These are phyloP conservation scores for Macrolepiota albuminosa DNA, from an alignment of 768 basidiomycete species.

Conservation along the genomic window DNA sequence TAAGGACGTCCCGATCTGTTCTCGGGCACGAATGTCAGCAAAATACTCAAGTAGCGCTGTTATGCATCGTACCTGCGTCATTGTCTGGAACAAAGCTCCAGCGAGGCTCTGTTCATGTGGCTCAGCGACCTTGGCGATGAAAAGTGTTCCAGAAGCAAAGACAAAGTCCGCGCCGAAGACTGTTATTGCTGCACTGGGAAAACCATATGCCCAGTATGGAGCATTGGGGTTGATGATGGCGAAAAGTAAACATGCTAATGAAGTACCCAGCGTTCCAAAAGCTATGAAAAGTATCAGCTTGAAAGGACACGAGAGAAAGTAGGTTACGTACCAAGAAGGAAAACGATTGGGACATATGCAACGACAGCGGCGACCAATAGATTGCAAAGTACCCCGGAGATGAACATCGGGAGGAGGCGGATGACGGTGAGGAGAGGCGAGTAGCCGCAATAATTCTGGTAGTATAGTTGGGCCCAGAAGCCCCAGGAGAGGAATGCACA, in stretches of 20 bases:
- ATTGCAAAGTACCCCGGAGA: conserved; percentile 63
- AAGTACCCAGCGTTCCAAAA: conserved; percentile 55
- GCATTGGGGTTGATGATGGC: conserved; percentile 55
- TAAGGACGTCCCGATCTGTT: conserved; percentile 60
- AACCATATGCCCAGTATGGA: conserved; percentile 73
- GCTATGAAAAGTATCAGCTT: conserved; percentile 2
- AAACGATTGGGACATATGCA: conserved; percentile 47
- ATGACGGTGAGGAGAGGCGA: conserved; percentile 58
- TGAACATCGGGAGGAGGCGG: conserved; percentile 66
- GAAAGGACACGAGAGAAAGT: neutral
- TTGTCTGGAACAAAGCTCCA: conserved; percentile 74
- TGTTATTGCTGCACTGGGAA: conserved; percentile 58
- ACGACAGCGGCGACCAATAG: conserved; percentile 58
- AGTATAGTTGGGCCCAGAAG: conserved; percentile 52
- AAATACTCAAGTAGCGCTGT: neutral
- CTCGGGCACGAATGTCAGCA: neutral
- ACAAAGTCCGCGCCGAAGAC: conserved; percentile 81
- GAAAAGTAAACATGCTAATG: conserved; percentile 56
- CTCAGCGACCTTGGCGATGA: conserved; percentile 61
- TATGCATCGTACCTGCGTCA: conserved; percentile 50
- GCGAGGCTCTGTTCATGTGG: conserved; percentile 73
- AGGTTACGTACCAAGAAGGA: conserved; percentile 46
- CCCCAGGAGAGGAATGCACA: conserved; percentile 47
- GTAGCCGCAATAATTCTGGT: conserved; percentile 57
- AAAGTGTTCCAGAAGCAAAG: conserved; percentile 68